Evolutionary conservation across 2,329 filamentous ascomycete genomes (phyloP).

Genomic region (Paracoccidioides brasiliensis): DNA sequence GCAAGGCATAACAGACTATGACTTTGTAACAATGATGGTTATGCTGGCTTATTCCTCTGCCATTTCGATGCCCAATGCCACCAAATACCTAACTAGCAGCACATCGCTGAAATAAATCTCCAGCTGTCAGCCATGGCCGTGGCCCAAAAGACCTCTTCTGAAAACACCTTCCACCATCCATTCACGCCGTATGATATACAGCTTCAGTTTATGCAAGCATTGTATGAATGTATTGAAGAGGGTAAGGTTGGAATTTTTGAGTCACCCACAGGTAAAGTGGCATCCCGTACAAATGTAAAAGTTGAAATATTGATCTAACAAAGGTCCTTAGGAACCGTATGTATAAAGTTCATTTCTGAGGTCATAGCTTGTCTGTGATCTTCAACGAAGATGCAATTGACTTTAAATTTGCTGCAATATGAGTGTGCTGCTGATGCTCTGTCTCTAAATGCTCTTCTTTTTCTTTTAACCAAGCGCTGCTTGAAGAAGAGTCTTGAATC

Average conservation of each 20-base stretch:
- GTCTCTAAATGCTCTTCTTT: not conserved
- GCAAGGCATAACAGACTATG: too few species aligned
- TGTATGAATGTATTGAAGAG: constrained; percentile 66
- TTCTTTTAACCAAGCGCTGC: not conserved
- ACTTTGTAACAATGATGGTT: too few species aligned
- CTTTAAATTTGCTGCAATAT: not conserved
- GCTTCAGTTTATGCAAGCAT: constrained; percentile 69
- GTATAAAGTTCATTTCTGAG: not conserved
- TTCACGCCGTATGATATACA: constrained; percentile 82
- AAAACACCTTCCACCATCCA: constrained; percentile 65
- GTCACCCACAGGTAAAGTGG: constrained; percentile 72
- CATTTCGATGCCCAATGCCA: too few species aligned
- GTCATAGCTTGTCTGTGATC: not conserved
- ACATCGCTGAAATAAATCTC: not conserved
- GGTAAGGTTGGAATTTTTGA: constrained; percentile 81
- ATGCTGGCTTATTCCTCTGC: too few species aligned
- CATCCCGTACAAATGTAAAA: not conserved
- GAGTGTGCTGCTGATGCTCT: not conserved
- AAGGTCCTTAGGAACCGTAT: constrained; percentile 3
- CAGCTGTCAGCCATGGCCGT: not conserved
- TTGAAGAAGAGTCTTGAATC: not conserved
- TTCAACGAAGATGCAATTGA: not conserved
- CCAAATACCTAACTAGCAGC: not conserved
- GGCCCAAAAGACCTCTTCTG: constrained; percentile 21
- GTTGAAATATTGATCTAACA: not conserved